Conservation (phyloP, 768 basidiomycete species). For the Scleroderma bovista region DNA sequence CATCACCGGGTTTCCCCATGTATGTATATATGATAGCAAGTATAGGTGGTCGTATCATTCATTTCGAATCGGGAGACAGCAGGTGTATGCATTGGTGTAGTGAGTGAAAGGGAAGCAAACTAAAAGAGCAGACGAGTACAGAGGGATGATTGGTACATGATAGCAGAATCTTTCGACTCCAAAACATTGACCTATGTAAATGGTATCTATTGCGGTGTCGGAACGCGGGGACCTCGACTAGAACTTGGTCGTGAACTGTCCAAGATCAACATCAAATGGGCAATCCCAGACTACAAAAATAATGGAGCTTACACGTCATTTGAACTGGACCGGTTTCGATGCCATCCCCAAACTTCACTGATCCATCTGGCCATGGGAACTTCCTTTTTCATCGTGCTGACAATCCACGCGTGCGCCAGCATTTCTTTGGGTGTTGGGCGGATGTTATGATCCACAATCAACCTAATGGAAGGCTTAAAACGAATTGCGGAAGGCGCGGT, state of each 20-base stretch:
- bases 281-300: not conserved
- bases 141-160: too few relatives aligned
- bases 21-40: too few relatives aligned
- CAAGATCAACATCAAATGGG: not conserved
- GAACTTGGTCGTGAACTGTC: slow-evolving; percentile 25
- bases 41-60: not conserved
- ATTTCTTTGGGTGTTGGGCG: slow-evolving; percentile 83
- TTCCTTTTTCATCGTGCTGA: slow-evolving; percentile 69
- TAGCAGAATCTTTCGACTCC: not conserved
- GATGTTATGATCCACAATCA: slow-evolving; percentile 59
- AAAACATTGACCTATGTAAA: not conserved
- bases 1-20: too few relatives aligned
- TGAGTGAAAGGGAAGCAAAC: slow-evolving; percentile 10
- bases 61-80: slow-evolving; percentile 8
- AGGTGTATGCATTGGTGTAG: slow-evolving; percentile 8
- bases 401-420: slow-evolving; percentile 81
- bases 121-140: slow-evolving; percentile 1
- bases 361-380: slow-evolving; percentile 90
- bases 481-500: not conserved
- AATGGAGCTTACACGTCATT: slow-evolving; percentile 16
- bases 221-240: slow-evolving; percentile 22
- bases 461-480: slow-evolving; percentile 35
- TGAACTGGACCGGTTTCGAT: slow-evolving; percentile 35
- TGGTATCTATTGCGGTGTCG: slow-evolving; percentile 11
- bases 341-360: slow-evolving; percentile 79